Conservation (phyloP, 495 filamentous ascomycete species). For the Penicillium samsonianum region DNA sequence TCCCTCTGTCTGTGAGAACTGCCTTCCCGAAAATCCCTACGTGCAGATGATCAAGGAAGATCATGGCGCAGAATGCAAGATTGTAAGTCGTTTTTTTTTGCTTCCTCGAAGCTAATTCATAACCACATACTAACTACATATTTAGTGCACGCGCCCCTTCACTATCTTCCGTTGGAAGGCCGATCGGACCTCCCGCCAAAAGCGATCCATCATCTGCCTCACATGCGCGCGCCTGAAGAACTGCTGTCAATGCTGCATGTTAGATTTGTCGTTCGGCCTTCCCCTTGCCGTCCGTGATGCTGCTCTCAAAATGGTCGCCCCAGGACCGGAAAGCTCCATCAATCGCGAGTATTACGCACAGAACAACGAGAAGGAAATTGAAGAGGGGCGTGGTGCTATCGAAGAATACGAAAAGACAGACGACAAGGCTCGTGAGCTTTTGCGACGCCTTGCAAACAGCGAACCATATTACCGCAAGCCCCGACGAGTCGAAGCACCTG, state of each 20-base stretch:
- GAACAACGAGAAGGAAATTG: slow-evolving; percentile 91
- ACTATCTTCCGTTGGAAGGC: slow-evolving; percentile 95
- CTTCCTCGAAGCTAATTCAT: not conserved
- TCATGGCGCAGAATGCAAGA: slow-evolving; percentile 70
- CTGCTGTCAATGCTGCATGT: slow-evolving; percentile 98
- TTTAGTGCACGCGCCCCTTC: slow-evolving; percentile 85
- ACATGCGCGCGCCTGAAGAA: slow-evolving; percentile 94
- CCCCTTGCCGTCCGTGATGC: slow-evolving; percentile 93
- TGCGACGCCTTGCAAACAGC: slow-evolving; percentile 82
- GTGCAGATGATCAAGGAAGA: slow-evolving; percentile 99
- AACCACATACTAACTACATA: slow-evolving; percentile 18
- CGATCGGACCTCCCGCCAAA: slow-evolving; percentile 82
- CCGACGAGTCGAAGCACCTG: slow-evolving; percentile 61
- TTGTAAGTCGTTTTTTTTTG: slow-evolving; percentile 35
- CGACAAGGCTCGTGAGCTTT: slow-evolving; percentile 87
- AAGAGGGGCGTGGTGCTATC: slow-evolving; percentile 79
- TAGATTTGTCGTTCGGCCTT: slow-evolving; percentile 91
- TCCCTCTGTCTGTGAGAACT: slow-evolving; percentile 68
- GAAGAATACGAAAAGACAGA: slow-evolving; percentile 96
- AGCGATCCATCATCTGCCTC: slow-evolving; percentile 89
- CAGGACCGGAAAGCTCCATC: slow-evolving; percentile 84
- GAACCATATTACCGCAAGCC: slow-evolving; percentile 92
- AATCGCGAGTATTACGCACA: slow-evolving; percentile 98
- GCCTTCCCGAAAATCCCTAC: slow-evolving; percentile 94
- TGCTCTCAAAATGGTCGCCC: slow-evolving; percentile 95